Evolutionary conservation across 352 stramenopile genomes (phyloP).

Genomic region (Globisporangium alternatum): DNA sequence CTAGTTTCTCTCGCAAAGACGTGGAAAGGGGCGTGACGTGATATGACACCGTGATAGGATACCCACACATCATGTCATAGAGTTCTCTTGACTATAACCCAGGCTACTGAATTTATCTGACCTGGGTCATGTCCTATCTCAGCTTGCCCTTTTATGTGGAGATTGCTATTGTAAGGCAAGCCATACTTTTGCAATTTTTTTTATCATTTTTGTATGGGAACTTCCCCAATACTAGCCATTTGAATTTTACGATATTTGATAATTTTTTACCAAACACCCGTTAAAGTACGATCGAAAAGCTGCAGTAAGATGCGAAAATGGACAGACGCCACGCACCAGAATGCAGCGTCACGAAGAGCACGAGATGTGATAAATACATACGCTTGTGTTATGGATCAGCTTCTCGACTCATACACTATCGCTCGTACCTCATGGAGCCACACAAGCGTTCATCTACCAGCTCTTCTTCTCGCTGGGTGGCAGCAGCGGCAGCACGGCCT

Average conservation of each 20-base stretch:
- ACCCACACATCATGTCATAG: not conserved
- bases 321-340: not conserved
- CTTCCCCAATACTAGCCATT: too few relatives aligned
- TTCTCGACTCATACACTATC: not conserved
- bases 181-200: too few relatives aligned
- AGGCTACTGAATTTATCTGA: not conserved
- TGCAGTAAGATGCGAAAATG: not conserved
- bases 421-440: not conserved
- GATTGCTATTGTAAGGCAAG: too few relatives aligned
- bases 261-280: too few relatives aligned
- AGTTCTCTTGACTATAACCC: not conserved
- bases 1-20: not conserved
- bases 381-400: not conserved
- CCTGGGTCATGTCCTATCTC: not conserved
- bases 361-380: not conserved
- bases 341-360: not conserved
- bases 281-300: too few relatives aligned
- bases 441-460: not conserved
- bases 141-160: too few relatives aligned
- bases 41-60: not conserved
- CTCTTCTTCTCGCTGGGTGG: slow-evolving; percentile 21
- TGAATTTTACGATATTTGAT: too few relatives aligned
- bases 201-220: too few relatives aligned
- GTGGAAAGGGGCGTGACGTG: not conserved
- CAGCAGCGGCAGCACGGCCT: slow-evolving; percentile 32